These are phyloP conservation scores for Lyophyllum atratum DNA, from an alignment of 768 basidiomycete species.

Conservation along the genomic window DNA sequence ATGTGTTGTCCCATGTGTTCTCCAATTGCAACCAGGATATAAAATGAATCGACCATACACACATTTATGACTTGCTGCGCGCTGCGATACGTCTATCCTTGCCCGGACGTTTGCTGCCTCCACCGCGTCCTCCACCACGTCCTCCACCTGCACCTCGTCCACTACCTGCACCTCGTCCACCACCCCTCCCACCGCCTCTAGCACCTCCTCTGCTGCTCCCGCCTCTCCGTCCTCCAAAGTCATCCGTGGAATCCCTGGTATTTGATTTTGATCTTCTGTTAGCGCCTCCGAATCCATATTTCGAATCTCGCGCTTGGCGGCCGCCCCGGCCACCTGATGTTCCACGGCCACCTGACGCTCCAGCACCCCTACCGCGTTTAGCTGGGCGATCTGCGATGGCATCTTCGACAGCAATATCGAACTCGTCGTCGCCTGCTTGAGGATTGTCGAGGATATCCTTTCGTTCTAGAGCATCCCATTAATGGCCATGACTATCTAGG, in stretches of 20 bases:
- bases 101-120: constrained; percentile 53
- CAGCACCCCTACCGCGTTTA: constrained; percentile 52
- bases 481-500: background rate
- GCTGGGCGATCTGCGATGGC: constrained; percentile 74
- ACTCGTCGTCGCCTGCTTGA: constrained; percentile 63
- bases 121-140: constrained; percentile 29
- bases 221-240: constrained; percentile 48
- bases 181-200: constrained; percentile 33
- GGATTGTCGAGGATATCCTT: constrained; percentile 77
- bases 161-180: constrained; percentile 28
- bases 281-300: constrained; percentile 80
- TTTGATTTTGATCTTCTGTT: constrained; percentile 79
- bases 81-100: constrained; percentile 56
- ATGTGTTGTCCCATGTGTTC: too few relatives aligned
- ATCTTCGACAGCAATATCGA: constrained; percentile 90
- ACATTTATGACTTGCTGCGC: constrained; percentile 33
- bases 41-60: background rate
- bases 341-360: constrained; percentile 35
- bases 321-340: constrained; percentile 40
- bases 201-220: constrained; percentile 27
- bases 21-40: background rate
- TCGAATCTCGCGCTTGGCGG: constrained; percentile 68
- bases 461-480: constrained; percentile 56
- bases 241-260: constrained; percentile 77
- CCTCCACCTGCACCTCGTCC: constrained; percentile 31